Evolutionary conservation across 192 early-diverging fungal species (phyloP), one percentile per base, ranked within the genome.

Genomic region (Coemansia sp.): DNA sequence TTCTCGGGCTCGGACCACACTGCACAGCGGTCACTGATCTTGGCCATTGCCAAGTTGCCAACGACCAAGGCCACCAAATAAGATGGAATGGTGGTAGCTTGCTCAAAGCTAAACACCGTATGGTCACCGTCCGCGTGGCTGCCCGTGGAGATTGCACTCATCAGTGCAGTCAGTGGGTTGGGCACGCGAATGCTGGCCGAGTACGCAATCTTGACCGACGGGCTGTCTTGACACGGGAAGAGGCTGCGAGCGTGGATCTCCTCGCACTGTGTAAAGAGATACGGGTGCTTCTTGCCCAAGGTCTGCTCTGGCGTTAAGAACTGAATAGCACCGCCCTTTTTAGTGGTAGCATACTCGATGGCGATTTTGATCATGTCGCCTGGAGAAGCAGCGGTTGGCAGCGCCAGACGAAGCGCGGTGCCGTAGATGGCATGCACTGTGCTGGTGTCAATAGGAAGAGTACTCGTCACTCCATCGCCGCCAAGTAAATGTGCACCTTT

Each of bases 211-310:
- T 99, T 99, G 74, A 94, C 86, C 6, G 87, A 84, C 33, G 94
- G 94, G 38, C 91, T 86, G 72, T 95, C 95, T 86, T 94, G 93
- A 75, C 94, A 95, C 26, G 98, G 98, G 13, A 93, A 70, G 63
- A 99, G 72, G 49, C 91, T 91, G 52, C 98, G 91, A 10, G 96
- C 98, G 66, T 98, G 95, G 69, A 99, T 98, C 26, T 88, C 88
- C 80, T 99, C 92, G 84, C 98, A 96, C 79, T 99, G 97, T 43
- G 95, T 94, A 77, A 99, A 99, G 47, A 99, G 80, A 75, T 99
- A 99, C 21, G 98, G 98, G 66, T 94, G 86, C 66, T 89, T 85
- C 80, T 94, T 94, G 46, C 98, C 98, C 33, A 93, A 88, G 7
- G 98, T 99, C 82, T 98, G 98, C 87, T 86, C 88, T 2, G 94